Evolutionary conservation across 352 stramenopile species (phyloP), one percentile per base, ranked within the genome.

Genomic region (Thalassiosira hispida): DNA sequence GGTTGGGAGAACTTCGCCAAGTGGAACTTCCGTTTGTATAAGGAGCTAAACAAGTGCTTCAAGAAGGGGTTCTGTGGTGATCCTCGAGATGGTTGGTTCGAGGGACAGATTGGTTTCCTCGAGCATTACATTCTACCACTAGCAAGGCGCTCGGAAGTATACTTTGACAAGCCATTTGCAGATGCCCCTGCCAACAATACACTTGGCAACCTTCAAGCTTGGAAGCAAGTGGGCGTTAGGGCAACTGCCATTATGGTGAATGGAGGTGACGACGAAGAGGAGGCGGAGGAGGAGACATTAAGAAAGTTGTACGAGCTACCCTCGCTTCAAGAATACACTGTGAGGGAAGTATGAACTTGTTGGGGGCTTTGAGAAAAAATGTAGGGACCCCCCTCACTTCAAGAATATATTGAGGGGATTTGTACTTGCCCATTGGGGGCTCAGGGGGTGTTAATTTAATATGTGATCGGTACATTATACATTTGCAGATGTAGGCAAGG

Each of bases 1-100:
- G 49, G 77, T 33, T 90, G 84, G 84, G 53, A 87, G 9, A 83
- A 79, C 47, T 89, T 85, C 52, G 66, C 68, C 20, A 89, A 86
- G 71, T 89, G 77, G 77, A 86, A 89, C 61, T 82, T 79, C 46
- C 55, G 79, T 22, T 44, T 88, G 2, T 82, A 51, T 38, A 52
- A 61, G 5, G 79, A 84, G 51, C 44, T 66, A 5, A 53, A 61
- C 1, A 25, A 16, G 2, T 76, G 68, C 29, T 73, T 75, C n/a
- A 53, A 53, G 20, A 68, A 64, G 12, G 66, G 66, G 14, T 49
- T 68, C 2, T 47, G 61, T 22, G 31, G 38, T 14, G 65, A 89
- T 67, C 82, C 82, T 12, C 27, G 57, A 8, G 22, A 42, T 12
- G 53, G 56, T 18, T 89, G 82, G 82, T 83, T 73, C 46, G 55